Evolutionary conservation across 1,284 basidiomycete genomes (phyloP), one percentile per base, ranked within the genome.

Genomic region (Naganishia albida): DNA sequence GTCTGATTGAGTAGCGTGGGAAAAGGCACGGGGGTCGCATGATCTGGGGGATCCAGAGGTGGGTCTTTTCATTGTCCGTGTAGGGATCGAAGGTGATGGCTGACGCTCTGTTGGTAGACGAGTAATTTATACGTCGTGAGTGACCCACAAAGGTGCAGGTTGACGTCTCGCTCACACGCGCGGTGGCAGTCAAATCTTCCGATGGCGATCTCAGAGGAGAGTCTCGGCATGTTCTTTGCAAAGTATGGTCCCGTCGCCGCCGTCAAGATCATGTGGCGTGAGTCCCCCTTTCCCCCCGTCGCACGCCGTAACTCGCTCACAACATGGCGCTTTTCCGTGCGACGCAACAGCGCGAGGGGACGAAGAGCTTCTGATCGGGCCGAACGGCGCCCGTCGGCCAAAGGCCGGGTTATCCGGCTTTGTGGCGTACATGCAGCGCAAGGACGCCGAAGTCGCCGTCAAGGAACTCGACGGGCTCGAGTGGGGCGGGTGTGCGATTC

Each of bases 191-290:
- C 73, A 1, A 93, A 94, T 73, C 80, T 99, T 7, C 94, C 95
- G 0, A 80, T 85, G 2, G 86, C 89, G 73, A 87, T 94, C 16
- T 91, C 87, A 1, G 94, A 98, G 73, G 86, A 87, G 69, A 83
- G 82, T 20, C 78, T 99, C 30, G 95, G 93, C 1, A 84, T 86
- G 66, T 92, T 95, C 77, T 98, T 95, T 74, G 88, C 90, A 0
- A 77, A 79, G 28, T 78, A 76, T 49, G 84, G 84, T 0, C 79
- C 82, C 0, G 78, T 85, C 6, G 83, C 78, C 0, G 81, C 81
- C 13, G 82, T 84, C 63, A 94, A 96, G 82, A 88, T 97, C 67
- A 95, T 97, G 93, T 97, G 93, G 92, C 93, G 93, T 62, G 84
- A 89, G 62, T 39, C 2, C 18, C 13, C 25, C 20, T 30, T 34